phyloP scores from a whole-genome alignment of 2,329 filamentous ascomycete genomes.

The Colletotrichum shisoi region DNA sequence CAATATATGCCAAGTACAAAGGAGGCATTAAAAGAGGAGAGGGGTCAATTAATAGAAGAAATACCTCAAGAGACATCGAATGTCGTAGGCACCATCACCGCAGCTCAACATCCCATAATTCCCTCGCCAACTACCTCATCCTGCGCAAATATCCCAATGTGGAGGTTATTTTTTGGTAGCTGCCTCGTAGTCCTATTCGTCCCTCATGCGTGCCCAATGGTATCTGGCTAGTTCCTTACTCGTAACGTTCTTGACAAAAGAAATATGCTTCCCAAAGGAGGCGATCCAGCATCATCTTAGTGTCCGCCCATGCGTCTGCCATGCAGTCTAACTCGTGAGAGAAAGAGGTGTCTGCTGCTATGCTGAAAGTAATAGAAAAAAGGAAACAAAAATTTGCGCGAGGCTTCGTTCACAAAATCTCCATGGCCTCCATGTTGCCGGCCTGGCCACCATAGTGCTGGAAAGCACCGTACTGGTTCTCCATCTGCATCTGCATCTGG shows the following conservation, averaged over 20 bases:
- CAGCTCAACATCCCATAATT: neutral
- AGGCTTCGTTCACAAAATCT: conserved; percentile 50
- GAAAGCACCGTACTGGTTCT: conserved; percentile 72
- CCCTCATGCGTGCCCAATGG: conserved; percentile 31
- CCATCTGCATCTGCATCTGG: conserved; percentile 66
- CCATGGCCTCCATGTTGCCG: conserved; percentile 60
- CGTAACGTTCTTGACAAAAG: conserved; percentile 24
- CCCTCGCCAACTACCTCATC: no score
- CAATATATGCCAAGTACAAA: neutral
- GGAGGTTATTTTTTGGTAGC: neutral
- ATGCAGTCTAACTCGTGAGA: conserved; percentile 28
- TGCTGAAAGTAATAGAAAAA: conserved; percentile 14
- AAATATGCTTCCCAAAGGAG: neutral
- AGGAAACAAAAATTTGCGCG: neutral
- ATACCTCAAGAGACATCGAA: neutral
- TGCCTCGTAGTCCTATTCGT: conserved; percentile 25
- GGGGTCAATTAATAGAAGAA: no score
- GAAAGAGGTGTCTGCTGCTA: conserved; percentile 27
- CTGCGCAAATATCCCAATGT: neutral
- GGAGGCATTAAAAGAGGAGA: neutral
- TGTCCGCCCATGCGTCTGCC: neutral
- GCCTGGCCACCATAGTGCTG: conserved; percentile 55
- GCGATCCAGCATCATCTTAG: neutral
- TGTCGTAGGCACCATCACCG: neutral
- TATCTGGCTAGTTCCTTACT: conserved; percentile 24